Percentiles rank a stretch among this genome's conserved stretches.
These are phyloP conservation scores for Pseudozyma thailandica DNA, from an alignment of 1,284 basidiomycete genomes.

Conservation along the genomic window DNA sequence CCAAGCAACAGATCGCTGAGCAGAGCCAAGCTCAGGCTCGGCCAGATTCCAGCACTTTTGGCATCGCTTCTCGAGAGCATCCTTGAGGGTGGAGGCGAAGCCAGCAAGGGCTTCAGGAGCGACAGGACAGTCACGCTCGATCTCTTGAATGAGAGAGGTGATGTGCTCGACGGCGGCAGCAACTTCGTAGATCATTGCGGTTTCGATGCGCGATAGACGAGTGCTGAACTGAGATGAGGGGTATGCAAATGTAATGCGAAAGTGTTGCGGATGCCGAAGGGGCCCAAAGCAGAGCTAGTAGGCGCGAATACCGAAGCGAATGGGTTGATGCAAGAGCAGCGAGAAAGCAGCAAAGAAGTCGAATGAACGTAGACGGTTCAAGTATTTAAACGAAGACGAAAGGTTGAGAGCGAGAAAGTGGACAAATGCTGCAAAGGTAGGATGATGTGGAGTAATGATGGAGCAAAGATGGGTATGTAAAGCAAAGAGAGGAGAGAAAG, in stretches of 20 bases:
- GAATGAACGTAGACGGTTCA: neutral
- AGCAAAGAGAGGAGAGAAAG: conserved; percentile 2
- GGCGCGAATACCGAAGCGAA: too few relatives aligned
- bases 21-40: conserved; percentile 48
- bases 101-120: conserved; percentile 25
- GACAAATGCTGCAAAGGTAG: neutral
- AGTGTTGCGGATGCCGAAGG: neutral
- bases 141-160: conserved; percentile 18
- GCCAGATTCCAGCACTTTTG: conserved; percentile 31
- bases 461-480: neutral
- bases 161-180: conserved; percentile 48
- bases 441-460: conserved; percentile 1
- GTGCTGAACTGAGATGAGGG: conserved; percentile 1
- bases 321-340: conserved; percentile 2
- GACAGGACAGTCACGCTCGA: conserved; percentile 12
- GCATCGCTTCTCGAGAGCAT: conserved; percentile 38
- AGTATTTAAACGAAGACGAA: neutral
- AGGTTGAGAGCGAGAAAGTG: neutral
- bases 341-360: neutral
- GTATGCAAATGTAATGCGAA: neutral
- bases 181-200: conserved; percentile 51
- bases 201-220: neutral
- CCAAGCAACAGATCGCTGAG: conserved; percentile 45
- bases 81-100: conserved; percentile 47
- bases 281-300: too few relatives aligned